Base-by-base conservation (phyloP, 163 green algal genomes). In the Coccomyxa subellipsoidea region DNA sequence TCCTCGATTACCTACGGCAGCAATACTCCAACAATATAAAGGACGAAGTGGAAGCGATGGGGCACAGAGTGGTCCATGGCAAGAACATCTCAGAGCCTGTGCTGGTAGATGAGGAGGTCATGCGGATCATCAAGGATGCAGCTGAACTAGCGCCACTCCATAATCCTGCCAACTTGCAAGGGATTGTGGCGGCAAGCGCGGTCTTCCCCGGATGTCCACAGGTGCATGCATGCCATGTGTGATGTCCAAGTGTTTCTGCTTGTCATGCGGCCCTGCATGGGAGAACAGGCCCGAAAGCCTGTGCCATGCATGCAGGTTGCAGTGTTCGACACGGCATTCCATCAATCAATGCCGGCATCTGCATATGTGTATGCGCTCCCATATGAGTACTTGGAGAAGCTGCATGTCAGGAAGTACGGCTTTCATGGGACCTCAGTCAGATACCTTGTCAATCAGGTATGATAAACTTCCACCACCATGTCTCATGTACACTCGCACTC, bases 291-390 rank as follows among this genome's bases (percentile, higher is more conserved):
- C 66, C 18, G 47, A 73, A 6, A 73, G 18, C 66, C 32, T 32
- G 66, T 7, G 29, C 15, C 32, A 12, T 32, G 29, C 27, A 34
- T 36, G 9, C 94, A 98, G 90, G 95, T 98, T 12, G 95, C 90
- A 29, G 94, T 98, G 69, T 98, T 98, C 85, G 95, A 98, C 89
- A 98, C 95, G 0, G 93, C 95, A 18, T 98, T 96, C 81, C 95
- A 98, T 84, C 85, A 92, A 54, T 98, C 91, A 53, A 94, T 98
- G 92, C 87, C 93, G 0, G 71, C 90, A 4, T 39, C 87, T 18
- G 93, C 95, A 0, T 97, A 89, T 88, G 94, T 91, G 38, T 98
- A 98, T 75, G 93, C 90, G 0, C 76, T 98, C 69, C 95, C 95
- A 0, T 88, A 89, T 36, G 85, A 93, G 4, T 70, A 96, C 37